Evolutionary conservation across 768 basidiomycete genomes (phyloP).

Genomic region (Tricholoma saponaceum): DNA sequence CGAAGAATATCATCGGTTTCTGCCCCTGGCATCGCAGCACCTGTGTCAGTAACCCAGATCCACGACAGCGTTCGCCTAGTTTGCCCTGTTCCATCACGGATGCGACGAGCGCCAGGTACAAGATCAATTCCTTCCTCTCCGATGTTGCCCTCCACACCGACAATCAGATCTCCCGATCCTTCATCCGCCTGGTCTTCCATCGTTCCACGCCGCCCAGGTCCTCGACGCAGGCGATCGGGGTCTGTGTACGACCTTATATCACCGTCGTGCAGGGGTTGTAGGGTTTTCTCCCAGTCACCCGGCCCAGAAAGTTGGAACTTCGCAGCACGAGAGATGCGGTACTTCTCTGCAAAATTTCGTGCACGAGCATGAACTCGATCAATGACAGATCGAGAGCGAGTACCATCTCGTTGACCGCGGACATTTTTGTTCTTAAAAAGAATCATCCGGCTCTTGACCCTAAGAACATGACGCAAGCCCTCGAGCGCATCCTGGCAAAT

Average conservation of each 20-base stretch:
- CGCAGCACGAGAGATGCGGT: neutral
- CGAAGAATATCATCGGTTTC: constrained; percentile 6
- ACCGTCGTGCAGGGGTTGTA: constrained; percentile 2
- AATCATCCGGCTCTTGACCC: constrained; percentile 17
- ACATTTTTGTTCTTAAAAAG: constrained; percentile 19
- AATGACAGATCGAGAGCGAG: constrained; percentile 17
- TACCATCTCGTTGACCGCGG: constrained; percentile 17
- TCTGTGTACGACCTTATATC: constrained; percentile 10
- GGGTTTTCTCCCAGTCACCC: constrained; percentile 4
- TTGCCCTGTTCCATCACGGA: constrained; percentile 1
- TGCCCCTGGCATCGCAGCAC: neutral
- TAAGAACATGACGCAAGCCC: constrained; percentile 13
- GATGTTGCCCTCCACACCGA: too few species aligned
- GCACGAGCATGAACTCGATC: constrained; percentile 5
- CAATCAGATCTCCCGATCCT: too few species aligned
- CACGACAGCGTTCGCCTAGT: neutral
- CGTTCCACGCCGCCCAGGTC: neutral
- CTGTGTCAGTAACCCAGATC: neutral
- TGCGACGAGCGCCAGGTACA: neutral
- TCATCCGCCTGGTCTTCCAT: neutral
- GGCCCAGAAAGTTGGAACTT: neutral
- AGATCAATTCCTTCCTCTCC: neutral
- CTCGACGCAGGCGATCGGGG: neutral
- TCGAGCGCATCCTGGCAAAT: constrained; percentile 18
- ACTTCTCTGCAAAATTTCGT: neutral